Percentiles rank a stretch among this genome's conserved stretches.
These are phyloP conservation scores for Candida krabiensis DNA, from an alignment of 805 yeast genomes.

Conservation along the genomic window DNA sequence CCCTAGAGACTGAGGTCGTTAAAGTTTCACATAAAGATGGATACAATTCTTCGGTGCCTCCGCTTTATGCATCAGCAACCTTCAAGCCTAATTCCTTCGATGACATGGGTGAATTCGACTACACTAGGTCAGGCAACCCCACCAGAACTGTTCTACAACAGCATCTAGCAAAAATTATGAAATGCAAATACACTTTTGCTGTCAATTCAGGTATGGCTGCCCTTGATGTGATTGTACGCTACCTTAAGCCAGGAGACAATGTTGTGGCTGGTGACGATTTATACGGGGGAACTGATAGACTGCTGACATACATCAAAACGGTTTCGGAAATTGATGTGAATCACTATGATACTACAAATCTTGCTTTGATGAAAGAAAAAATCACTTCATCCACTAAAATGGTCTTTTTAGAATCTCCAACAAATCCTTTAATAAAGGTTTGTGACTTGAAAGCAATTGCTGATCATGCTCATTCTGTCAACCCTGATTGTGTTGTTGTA, in stretches of 20 bases:
- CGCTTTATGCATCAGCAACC: constrained; percentile 92
- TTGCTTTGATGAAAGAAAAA: constrained; percentile 56
- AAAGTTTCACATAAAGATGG: constrained; percentile 62
- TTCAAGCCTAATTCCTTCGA: constrained; percentile 76
- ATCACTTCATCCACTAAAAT: constrained; percentile 62
- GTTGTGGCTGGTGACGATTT: constrained; percentile 93
- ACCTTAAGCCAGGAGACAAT: constrained; percentile 80
- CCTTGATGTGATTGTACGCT: constrained; percentile 76
- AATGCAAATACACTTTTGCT: constrained; percentile 73
- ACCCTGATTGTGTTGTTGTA: constrained; percentile 70
- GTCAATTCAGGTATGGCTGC: constrained; percentile 94
- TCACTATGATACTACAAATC: constrained; percentile 81
- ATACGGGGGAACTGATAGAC: constrained; percentile 91
- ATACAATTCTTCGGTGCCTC: constrained; percentile 79
- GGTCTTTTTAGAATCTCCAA: constrained; percentile 88
- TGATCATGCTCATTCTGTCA: constrained; percentile 61
- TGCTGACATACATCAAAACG: constrained; percentile 67
- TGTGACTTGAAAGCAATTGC: constrained; percentile 74
- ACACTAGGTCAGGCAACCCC: constrained; percentile 93
- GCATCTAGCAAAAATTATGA: constrained; percentile 76
- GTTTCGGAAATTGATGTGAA: constrained; percentile 64
- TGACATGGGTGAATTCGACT: constrained; percentile 80
- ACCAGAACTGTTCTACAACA: constrained; percentile 79
- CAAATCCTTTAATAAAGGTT: constrained; percentile 89
- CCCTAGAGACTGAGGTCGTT: constrained; percentile 71